Base-by-base conservation (phyloP, 75 land plant genomes). In the Selaginella moellendorffii region DNA sequence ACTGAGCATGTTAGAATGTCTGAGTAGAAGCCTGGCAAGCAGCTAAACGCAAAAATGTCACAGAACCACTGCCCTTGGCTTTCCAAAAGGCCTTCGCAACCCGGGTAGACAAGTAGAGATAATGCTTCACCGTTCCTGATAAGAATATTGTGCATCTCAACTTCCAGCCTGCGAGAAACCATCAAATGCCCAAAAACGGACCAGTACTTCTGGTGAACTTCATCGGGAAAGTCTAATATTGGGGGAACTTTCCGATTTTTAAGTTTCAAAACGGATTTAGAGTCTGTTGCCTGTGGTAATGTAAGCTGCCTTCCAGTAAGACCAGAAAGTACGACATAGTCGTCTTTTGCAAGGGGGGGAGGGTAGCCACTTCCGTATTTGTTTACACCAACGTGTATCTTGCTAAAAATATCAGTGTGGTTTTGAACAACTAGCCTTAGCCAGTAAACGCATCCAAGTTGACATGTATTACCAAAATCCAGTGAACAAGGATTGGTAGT, bases 121-220 rank as follows among this genome's bases (percentile, higher is more conserved):
- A 56, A 8, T 56, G 17, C 59, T 56, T 56, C 59, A 8, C 24
- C 24, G 25, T 5, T 9, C 8, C 21, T 8, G 21, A 21, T 56
- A 8, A 56, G 59, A 19, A 21, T 56, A 19, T 56, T 24, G 17
- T 56, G 59, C 59, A 56, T 56, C 24, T 19, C 24, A 21, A 56
- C n/a, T 24, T 56, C 59, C 8, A 56, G 59, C 19, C 59, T 56
- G 17, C 59, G 8, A 8, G 59, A 56, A 9, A 56, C 59, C 59
- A 56, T 56, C 2, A 19, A 21, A 8, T 56, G 59, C n/a, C 59
- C 59, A 56, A 19, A 56, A 56, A 19, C 24, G 8, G 59, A 56
- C 59, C 59, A 56, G 59, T 56, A 56, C n/a, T 56, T 56, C n/a
- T 56, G 59, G 21, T 56, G 8, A 25, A 56, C 24, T 56, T 56